Percentiles rank a stretch among this genome's conserved stretches.
Evolutionary conservation across 192 early-diverging fungal genomes (phyloP).

Genomic region (Podila verticillata): DNA sequence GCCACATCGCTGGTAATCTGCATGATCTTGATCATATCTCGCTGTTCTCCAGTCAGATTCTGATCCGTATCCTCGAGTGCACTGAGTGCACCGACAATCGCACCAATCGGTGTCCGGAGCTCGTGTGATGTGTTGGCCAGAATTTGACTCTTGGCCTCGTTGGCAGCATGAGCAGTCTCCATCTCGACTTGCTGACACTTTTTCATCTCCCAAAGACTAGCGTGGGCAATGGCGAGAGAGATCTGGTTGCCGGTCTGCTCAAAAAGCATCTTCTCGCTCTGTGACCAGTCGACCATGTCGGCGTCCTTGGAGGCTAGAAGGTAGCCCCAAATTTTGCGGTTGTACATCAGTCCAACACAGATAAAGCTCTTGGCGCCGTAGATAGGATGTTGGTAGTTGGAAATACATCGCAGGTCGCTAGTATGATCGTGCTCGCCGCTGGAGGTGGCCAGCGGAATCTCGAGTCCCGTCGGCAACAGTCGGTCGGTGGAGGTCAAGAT

Average conservation of each 20-base stretch:
- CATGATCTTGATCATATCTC: constrained; percentile 57
- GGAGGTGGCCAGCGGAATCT: background rate
- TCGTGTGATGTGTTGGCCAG: constrained; percentile 54
- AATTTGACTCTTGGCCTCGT: constrained; percentile 54
- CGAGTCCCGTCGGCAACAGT: constrained; percentile 28
- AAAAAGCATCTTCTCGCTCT: constrained; percentile 52
- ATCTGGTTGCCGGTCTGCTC: constrained; percentile 55
- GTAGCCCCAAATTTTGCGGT: constrained; percentile 50
- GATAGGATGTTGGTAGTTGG: constrained; percentile 25
- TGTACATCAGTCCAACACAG: constrained; percentile 34
- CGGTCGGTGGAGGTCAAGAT: constrained; percentile 25
- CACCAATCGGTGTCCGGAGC: constrained; percentile 52
- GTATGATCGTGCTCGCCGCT: constrained; percentile 16
- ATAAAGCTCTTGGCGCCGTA: constrained; percentile 40
- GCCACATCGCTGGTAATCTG: constrained; percentile 52
- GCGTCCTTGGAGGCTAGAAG: constrained; percentile 34
- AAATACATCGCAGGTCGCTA: constrained; percentile 22
- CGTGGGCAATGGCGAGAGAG: constrained; percentile 53
- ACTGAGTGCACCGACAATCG: constrained; percentile 53
- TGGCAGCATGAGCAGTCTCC: constrained; percentile 52
- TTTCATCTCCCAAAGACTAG: constrained; percentile 49
- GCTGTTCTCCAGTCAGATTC: constrained; percentile 50
- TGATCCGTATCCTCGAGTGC: constrained; percentile 49
- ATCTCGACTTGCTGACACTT: constrained; percentile 53
- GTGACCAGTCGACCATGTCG: constrained; percentile 31